These are phyloP conservation scores for Spiromastix sp. DNA, from an alignment of 2,329 filamentous ascomycete species.

Conservation along the genomic window DNA sequence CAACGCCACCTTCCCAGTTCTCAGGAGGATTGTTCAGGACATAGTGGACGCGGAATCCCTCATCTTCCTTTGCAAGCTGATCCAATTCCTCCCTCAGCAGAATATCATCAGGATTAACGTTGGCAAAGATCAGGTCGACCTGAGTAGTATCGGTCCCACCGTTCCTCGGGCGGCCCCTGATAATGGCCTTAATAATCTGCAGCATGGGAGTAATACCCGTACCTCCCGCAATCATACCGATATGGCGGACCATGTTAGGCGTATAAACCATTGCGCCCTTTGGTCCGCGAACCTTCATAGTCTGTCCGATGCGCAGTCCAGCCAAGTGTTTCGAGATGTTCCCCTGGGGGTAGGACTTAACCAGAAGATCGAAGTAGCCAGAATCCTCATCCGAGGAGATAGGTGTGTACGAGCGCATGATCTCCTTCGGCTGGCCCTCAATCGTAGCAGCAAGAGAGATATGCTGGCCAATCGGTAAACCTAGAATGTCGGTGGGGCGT, in stretches of 20 bases:
- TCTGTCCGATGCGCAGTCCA: conserved; percentile 69
- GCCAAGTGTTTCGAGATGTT: conserved; percentile 96
- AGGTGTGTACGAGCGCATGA: conserved; percentile 85
- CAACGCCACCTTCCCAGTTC: conserved; percentile 83
- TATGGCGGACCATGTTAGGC: conserved; percentile 90
- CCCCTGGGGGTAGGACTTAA: conserved; percentile 95
- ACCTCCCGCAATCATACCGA: conserved; percentile 96
- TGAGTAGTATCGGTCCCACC: conserved; percentile 72
- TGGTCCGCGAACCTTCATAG: conserved; percentile 82
- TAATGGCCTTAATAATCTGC: conserved; percentile 85
- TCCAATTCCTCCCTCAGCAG: conserved; percentile 89
- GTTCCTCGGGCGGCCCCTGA: conserved; percentile 57
- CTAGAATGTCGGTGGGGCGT: conserved; percentile 66
- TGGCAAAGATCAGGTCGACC: conserved; percentile 93
- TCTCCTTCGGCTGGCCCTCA: conserved; percentile 67
- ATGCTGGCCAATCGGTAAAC: conserved; percentile 96
- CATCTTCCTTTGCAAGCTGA: conserved; percentile 62
- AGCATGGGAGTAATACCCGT: conserved; percentile 99
- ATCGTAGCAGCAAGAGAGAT: conserved; percentile 85
- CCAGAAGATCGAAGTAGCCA: conserved; percentile 89
- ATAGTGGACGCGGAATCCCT: conserved; percentile 79
- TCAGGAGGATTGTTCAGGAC: conserved; percentile 92
- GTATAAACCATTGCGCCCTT: conserved; percentile 98
- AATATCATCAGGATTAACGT: conserved; percentile 88
- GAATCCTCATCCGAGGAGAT: conserved; percentile 81